phyloP scores from a whole-genome alignment of 805 yeast genomes.

The Saccharomycopsis vini region DNA sequence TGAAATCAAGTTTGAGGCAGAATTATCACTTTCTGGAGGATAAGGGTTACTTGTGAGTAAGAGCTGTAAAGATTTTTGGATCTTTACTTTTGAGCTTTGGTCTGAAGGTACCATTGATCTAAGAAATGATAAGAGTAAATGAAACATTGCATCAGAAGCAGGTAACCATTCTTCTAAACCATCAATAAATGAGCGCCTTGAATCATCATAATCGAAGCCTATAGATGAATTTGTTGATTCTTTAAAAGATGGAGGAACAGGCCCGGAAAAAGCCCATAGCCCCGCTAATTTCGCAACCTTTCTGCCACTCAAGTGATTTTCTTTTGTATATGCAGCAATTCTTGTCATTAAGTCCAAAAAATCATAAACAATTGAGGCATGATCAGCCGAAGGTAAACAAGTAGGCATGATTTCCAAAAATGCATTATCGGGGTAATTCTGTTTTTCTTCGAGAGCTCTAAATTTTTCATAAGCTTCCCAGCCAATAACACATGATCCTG shows the following conservation, averaged over 20 bases:
- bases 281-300: slow-evolving; percentile 77
- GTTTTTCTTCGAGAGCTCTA: slow-evolving; percentile 52
- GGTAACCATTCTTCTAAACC: slow-evolving; percentile 73
- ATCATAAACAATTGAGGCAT: slow-evolving; percentile 83
- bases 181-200: slow-evolving; percentile 38
- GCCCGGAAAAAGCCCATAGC: slow-evolving; percentile 72
- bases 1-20: slow-evolving; percentile 29
- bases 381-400: slow-evolving; percentile 74
- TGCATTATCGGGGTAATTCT: slow-evolving; percentile 60
- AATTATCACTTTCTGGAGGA: slow-evolving; percentile 53
- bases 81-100: slow-evolving; percentile 39
- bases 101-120: slow-evolving; percentile 64
- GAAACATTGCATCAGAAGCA: slow-evolving; percentile 81
- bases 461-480: slow-evolving; percentile 78
- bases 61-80: slow-evolving; percentile 61
- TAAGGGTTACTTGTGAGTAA: slow-evolving; percentile 57
- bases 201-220: slow-evolving; percentile 4
- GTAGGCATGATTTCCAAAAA: slow-evolving; percentile 78
- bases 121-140: slow-evolving; percentile 64
- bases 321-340: slow-evolving; percentile 68
- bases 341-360: slow-evolving; percentile 70
- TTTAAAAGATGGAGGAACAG: slow-evolving; percentile 20
- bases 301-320: slow-evolving; percentile 70
- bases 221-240: slow-evolving; percentile 24
- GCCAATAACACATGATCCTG: slow-evolving; percentile 70